Evolutionary conservation across 805 yeast species (phyloP).

Genomic region (Phaffomyces antillensis): DNA sequence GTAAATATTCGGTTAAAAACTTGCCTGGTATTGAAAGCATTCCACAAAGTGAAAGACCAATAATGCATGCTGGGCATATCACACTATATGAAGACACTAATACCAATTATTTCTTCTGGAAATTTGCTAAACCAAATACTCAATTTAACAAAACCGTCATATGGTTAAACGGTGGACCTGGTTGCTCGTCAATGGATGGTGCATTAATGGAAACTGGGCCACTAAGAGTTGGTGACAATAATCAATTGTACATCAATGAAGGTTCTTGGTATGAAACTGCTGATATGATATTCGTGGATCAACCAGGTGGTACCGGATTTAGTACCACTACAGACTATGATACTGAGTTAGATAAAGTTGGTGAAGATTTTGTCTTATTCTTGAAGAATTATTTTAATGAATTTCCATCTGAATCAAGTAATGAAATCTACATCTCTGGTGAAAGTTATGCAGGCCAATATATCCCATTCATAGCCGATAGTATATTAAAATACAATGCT

Average conservation of each 20-base stretch:
- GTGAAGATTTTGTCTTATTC: slow-evolving; percentile 56
- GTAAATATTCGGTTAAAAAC: slow-evolving; percentile 10
- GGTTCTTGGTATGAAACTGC: slow-evolving; percentile 84
- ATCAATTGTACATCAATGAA: slow-evolving; percentile 43
- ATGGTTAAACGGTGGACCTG: slow-evolving; percentile 98
- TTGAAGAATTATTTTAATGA: slow-evolving; percentile 55
- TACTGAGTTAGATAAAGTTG: slow-evolving; percentile 48
- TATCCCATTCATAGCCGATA: slow-evolving; percentile 78
- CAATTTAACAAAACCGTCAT: slow-evolving; percentile 43
- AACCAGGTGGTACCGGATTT: slow-evolving; percentile 93
- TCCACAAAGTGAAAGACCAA: slow-evolving; percentile 23
- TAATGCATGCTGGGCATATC: slow-evolving; percentile 39
- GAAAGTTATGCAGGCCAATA: slow-evolving; percentile 98
- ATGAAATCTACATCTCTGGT: slow-evolving; percentile 77
- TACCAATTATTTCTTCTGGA: slow-evolving; percentile 24
- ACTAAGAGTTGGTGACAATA: slow-evolving; percentile 46
- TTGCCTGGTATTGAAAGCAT: slow-evolving; percentile 18
- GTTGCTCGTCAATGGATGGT: slow-evolving; percentile 97
- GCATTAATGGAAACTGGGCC: slow-evolving; percentile 93
- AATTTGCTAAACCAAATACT: slow-evolving; percentile 14
- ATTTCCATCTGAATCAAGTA: slow-evolving; percentile 64
- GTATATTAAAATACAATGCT: slow-evolving; percentile 43
- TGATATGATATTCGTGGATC: slow-evolving; percentile 82
- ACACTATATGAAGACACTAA: slow-evolving; percentile 12
- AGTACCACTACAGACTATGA: slow-evolving; percentile 55